Percentiles rank a stretch among this genome's conserved stretches.
Evolutionary conservation across 192 early-diverging fungal genomes (phyloP).

Genomic region (Rhizoclosmatium globosum): DNA sequence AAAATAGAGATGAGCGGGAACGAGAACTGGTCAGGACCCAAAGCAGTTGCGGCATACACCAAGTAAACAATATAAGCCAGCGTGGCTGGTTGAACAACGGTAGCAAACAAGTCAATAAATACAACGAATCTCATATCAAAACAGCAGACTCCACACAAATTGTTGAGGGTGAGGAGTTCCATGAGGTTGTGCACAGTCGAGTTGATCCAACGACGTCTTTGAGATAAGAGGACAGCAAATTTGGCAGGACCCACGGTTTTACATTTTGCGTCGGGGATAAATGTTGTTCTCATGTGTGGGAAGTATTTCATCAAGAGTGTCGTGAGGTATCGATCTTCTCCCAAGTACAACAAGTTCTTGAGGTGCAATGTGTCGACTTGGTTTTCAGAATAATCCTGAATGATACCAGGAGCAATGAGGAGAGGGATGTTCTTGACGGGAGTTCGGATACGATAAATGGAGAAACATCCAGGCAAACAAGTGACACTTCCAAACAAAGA

Average conservation of each 20-base stretch:
- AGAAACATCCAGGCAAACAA: constrained; percentile 92
- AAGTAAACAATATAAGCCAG: constrained; percentile 73
- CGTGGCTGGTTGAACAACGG: constrained; percentile 75
- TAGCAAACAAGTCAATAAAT: constrained; percentile 90
- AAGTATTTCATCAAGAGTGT: constrained; percentile 98
- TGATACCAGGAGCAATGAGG: constrained; percentile 79
- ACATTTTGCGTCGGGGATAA: constrained; percentile 90
- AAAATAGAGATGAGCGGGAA: constrained; percentile 16
- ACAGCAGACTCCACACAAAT: constrained; percentile 96
- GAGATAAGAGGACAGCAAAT: constrained; percentile 90
- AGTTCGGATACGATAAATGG: constrained; percentile 96
- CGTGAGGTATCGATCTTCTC: constrained; percentile 97
- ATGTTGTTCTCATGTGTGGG: constrained; percentile 92
- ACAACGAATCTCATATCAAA: constrained; percentile 98
- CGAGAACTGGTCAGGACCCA: constrained; percentile 64
- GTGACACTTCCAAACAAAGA: constrained; percentile 71
- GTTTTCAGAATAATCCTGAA: constrained; percentile 90
- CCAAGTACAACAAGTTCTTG: constrained; percentile 95
- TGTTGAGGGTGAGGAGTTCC: constrained; percentile 83
- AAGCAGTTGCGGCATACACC: constrained; percentile 64
- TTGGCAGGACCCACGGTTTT: constrained; percentile 90
- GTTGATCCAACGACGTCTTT: constrained; percentile 98
- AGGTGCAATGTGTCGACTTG: constrained; percentile 94
- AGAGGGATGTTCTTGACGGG: constrained; percentile 76
- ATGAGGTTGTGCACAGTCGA: constrained; percentile 96